Evolutionary conservation across 257 asterid species (phyloP), one percentile per base, ranked within the genome.

Genomic region (Solanum infundibuliforme): DNA sequence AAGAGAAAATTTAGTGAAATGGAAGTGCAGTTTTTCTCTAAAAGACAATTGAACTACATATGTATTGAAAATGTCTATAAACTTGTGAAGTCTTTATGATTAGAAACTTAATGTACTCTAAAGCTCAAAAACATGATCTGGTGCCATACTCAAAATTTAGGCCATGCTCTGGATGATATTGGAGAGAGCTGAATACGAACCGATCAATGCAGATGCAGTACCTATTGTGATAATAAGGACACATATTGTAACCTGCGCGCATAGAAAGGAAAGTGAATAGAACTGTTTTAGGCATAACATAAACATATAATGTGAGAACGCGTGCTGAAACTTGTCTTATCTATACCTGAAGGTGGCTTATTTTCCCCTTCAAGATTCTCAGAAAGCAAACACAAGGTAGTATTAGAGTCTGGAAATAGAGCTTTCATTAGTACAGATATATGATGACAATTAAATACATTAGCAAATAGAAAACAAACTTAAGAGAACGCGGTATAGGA

Each of bases 371-470:
- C 87, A 89, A 89, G 93, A 95, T 93, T 94, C 94, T 94, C 90
- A 95, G 87, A 88, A 92, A 95, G 92, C 98, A 95, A 29, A 94
- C 95, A 65, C 98, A 95, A 21, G 98, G 98, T 46, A 95, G 93
- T 90, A 95, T 95, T 90, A 95, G 90, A 12, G 95, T 94, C 98
- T 94, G 92, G 86, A 31, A 41, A 74, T 46, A 66, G 20, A 36
- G 27, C 20, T 77, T n/a, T 29, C 41, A 84, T 66, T 43, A 77
- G 46, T 83, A 77, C 84, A 43, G 43, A 71, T 71, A 12, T 69
- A 83, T 25, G 29, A 20, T 52, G 41, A 79, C 31, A 38, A 55
- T 52, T 43, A 43, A 43, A 43, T 43, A 43, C 48, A 43, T 25
- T 77, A 25, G 25, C 65, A 41, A 25, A 25, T 2, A 27, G 23